Percentiles rank a stretch among this genome's conserved stretches.
Evolutionary conservation across 768 basidiomycete species (phyloP).

Genomic region (Paxillus involutus): DNA sequence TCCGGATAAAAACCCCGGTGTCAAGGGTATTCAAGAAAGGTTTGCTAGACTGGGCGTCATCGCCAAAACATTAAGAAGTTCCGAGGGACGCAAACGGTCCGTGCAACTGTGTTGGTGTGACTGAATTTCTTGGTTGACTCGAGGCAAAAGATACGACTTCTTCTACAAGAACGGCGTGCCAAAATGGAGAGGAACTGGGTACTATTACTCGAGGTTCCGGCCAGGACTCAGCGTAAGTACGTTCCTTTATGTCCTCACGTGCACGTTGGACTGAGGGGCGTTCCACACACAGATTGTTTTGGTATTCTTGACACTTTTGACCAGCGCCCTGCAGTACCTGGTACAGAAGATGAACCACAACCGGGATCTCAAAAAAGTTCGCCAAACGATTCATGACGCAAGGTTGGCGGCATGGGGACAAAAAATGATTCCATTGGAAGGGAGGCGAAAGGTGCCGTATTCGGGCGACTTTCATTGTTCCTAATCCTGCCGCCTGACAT

Average conservation of each 20-base stretch:
- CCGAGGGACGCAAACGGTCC: slow-evolving; percentile 75
- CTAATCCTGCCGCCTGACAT: background rate
- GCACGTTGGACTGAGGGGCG: slow-evolving; percentile 1
- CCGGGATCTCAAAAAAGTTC: slow-evolving; percentile 69
- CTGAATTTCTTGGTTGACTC: background rate
- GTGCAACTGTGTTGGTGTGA: slow-evolving; percentile 24
- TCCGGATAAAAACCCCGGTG: slow-evolving; percentile 93
- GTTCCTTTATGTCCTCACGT: background rate
- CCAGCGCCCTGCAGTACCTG: slow-evolving; percentile 80
- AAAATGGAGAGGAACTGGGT: slow-evolving; percentile 93
- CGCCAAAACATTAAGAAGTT: slow-evolving; percentile 72
- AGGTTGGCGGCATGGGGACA: slow-evolving; percentile 79
- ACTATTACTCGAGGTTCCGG: slow-evolving; percentile 94
- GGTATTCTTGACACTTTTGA: slow-evolving; percentile 72
- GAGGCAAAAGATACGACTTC: slow-evolving; percentile 70
- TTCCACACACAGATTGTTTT: slow-evolving; percentile 59
- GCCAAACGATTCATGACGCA: slow-evolving; percentile 60
- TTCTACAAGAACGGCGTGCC: slow-evolving; percentile 99
- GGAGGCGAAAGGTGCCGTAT: slow-evolving; percentile 62
- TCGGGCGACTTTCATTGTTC: background rate
- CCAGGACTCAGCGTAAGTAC: slow-evolving; percentile 79
- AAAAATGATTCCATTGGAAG: slow-evolving; percentile 61
- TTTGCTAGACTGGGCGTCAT: slow-evolving; percentile 93
- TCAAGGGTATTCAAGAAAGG: slow-evolving; percentile 80
- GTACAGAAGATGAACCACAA: slow-evolving; percentile 78